Percentiles rank a stretch among this genome's conserved stretches.
These are phyloP conservation scores for Geotrichum restrictum DNA, from an alignment of 1,139 yeast species.

Conservation along the genomic window DNA sequence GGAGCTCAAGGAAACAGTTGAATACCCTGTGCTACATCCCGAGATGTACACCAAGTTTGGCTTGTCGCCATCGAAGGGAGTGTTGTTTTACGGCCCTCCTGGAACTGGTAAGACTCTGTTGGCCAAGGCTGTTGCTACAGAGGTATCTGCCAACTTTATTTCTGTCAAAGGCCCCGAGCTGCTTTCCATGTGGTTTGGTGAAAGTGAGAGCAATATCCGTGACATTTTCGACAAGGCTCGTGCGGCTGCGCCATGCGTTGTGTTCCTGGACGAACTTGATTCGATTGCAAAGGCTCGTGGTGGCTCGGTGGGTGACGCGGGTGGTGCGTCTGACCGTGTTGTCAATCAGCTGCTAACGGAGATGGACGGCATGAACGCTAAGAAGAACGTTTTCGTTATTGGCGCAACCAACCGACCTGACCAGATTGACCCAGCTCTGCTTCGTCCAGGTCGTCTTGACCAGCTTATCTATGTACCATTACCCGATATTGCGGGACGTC, in stretches of 20 bases:
- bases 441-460: constrained; percentile 98
- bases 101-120: constrained; percentile 98
- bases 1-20: constrained; percentile 94
- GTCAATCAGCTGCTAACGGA: constrained; percentile 96
- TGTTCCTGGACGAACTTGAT: constrained; percentile 92
- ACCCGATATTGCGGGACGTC: constrained; percentile 91
- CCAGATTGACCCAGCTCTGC: constrained; percentile 95
- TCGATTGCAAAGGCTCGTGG: constrained; percentile 98
- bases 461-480: constrained; percentile 96
- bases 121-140: constrained; percentile 97
- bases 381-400: constrained; percentile 95
- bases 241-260: constrained; percentile 98
- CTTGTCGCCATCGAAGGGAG: constrained; percentile 95
- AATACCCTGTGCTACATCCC: constrained; percentile 96
- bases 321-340: constrained; percentile 97
- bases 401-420: constrained; percentile 99
- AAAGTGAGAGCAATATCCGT: constrained; percentile 92
- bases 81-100: constrained; percentile 96
- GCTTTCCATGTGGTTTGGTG: constrained; percentile 98
- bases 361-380: constrained; percentile 99
- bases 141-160: constrained; percentile 92
- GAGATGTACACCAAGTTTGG: constrained; percentile 98
- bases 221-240: constrained; percentile 96
- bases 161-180: constrained; percentile 96
- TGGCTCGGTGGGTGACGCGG: constrained; percentile 87